Conservation (phyloP, 2,329 filamentous ascomycete genomes). For the Ophiosphaerella herpotricha region DNA sequence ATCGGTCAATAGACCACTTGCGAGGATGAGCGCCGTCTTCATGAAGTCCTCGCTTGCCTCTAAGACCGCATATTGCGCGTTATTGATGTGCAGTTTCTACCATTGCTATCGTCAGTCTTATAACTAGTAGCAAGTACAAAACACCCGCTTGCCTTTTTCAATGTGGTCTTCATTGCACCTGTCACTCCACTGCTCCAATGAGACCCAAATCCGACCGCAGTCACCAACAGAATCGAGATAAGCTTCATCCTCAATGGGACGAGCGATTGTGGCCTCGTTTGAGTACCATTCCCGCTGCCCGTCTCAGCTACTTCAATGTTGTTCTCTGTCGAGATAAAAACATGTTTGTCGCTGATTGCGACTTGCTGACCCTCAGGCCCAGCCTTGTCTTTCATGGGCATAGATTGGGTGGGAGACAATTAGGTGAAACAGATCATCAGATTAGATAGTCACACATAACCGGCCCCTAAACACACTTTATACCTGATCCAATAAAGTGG, state of each 20-base stretch:
- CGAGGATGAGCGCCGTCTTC: constrained; percentile 60
- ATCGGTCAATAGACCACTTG: constrained; percentile 62
- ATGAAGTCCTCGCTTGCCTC: constrained; percentile 67
- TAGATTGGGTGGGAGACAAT: no score
- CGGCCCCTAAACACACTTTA: no score
- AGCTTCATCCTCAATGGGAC: constrained; percentile 37
- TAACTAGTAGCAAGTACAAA: background rate
- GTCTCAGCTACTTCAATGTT: no score
- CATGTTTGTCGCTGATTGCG: no score
- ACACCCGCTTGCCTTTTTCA: constrained; percentile 55
- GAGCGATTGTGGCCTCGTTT: constrained; percentile 4
- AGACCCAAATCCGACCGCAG: constrained; percentile 62
- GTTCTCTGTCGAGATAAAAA: no score
- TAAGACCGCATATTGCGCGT: constrained; percentile 63
- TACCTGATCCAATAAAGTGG: no score
- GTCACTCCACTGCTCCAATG: constrained; percentile 66
- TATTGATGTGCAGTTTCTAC: constrained; percentile 60
- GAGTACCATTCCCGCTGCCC: background rate
- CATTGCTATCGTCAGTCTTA: constrained; percentile 1
- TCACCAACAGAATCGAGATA: constrained; percentile 56
- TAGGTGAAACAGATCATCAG: no score
- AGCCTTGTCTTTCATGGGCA: no score
- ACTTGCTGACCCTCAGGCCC: no score
- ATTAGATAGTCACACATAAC: no score
- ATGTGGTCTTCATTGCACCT: constrained; percentile 63